phyloP scores from a whole-genome alignment of 129 eudicot genomes.

The Glebionis coronaria region DNA sequence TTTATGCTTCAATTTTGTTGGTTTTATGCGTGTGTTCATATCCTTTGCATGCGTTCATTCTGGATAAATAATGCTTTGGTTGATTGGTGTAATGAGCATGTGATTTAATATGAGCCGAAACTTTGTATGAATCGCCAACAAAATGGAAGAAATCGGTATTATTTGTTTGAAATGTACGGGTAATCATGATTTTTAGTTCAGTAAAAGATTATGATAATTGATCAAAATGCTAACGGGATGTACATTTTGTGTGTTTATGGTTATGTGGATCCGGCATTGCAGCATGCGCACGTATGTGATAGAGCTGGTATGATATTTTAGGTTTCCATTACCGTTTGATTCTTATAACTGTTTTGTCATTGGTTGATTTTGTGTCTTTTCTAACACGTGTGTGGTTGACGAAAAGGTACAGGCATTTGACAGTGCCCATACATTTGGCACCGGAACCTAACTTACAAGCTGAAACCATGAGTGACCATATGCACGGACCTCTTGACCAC shows the following conservation, averaged over 20 bases:
- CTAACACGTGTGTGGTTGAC: slow-evolving; percentile 1
- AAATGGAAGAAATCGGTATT: background rate
- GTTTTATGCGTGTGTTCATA: slow-evolving; percentile 16
- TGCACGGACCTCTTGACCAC: slow-evolving; percentile 62
- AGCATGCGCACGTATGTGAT: slow-evolving; percentile 30
- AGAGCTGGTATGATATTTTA: slow-evolving; percentile 27
- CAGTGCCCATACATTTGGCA: slow-evolving; percentile 28
- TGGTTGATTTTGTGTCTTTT: background rate
- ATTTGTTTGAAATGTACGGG: background rate
- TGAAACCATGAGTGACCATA: slow-evolving; percentile 53
- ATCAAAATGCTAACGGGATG: background rate
- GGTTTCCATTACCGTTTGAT: slow-evolving; percentile 4
- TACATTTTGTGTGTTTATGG: slow-evolving; percentile 17
- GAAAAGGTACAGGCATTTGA: slow-evolving; percentile 53
- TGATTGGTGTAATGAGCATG: background rate
- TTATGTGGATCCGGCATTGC: slow-evolving; percentile 9
- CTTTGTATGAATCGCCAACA: background rate
- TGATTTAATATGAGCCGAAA: slow-evolving; percentile 6
- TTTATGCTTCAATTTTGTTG: slow-evolving; percentile 7
- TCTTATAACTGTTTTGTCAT: background rate
- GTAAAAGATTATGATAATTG: slow-evolving; percentile 3
- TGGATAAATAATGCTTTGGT: background rate
- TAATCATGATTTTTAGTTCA: background rate
- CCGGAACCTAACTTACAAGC: slow-evolving; percentile 38
- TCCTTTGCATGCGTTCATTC: background rate